Base-by-base conservation (phyloP, 1,139 yeast genomes). In the Kurtzmaniella natalensis region DNA sequence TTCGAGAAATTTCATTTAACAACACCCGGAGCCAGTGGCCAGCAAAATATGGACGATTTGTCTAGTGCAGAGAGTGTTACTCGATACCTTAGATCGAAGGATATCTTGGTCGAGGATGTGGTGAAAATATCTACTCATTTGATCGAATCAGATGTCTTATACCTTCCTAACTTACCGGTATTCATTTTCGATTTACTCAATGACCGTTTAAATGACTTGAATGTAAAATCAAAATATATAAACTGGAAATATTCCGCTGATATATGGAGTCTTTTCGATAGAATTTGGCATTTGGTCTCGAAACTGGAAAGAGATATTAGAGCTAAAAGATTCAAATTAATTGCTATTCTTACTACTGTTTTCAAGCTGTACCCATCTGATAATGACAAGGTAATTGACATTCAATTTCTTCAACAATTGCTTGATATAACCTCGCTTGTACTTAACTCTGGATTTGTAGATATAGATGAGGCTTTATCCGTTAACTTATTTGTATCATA, bases 121-220 rank as follows among this genome's bases (percentile, higher is more conserved):
- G 54, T 72, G 1, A 39, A 48, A 1, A 58, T 64, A 3, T 71
- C 82, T 1, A 51, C 53, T 18, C 50, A 57, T 7, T 52, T 82
- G 7, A 44, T 77, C 1, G 56, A 61, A 9, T 65, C 62, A 5
- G 39, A 59, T 8, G 47, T 61, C 1, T 62, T 77, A 1, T 70
- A 69, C 39, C 70, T 87, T 9, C 96, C 95, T 3, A 74, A 80
- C 38, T 66, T 64, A 35, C 67, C 72, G 10, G 48, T 59, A 0
- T 86, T 87, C 37, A 57, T 86, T 3, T 60, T 83, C 26, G 89
- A 83, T 35, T 67, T 88, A 45, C 45, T 83, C 3, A 64, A 78
- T 40, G 94, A 85, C 47, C 66, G 89, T 43, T 55, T 86, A 44
- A 71, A 72, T 38, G 86, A 79, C 38, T 40, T 40, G 21, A 46